These are phyloP conservation scores for Afroboletus lepidellus DNA, from an alignment of 1,284 basidiomycete species.

Conservation along the genomic window DNA sequence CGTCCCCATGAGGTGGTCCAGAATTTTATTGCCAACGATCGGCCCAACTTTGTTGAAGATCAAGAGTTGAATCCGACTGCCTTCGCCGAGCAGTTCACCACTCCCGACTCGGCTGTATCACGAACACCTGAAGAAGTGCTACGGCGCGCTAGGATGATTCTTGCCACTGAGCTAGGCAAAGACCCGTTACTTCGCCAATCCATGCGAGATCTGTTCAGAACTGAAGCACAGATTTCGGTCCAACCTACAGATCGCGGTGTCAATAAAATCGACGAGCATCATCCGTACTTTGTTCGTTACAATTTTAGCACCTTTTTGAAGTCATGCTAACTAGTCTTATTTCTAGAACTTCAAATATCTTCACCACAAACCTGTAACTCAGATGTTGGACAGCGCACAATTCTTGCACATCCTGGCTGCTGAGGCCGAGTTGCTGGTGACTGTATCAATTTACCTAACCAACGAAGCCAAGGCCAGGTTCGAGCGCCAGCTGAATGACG, in stretches of 20 bases:
- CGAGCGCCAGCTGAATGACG: conserved; percentile 73
- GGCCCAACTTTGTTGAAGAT: conserved; percentile 75
- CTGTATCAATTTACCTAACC: conserved; percentile 71
- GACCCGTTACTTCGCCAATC: conserved; percentile 87
- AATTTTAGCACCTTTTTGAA: not conserved
- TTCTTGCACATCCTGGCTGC: conserved; percentile 92
- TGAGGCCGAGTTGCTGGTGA: conserved; percentile 86
- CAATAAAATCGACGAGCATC: conserved; percentile 85
- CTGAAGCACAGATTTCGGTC: conserved; percentile 78
- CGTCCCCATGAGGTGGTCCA: conserved; percentile 75
- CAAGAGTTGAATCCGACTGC: conserved; percentile 69
- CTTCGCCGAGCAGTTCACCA: conserved; percentile 78
- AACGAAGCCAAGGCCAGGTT: conserved; percentile 62
- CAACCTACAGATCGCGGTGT: conserved; percentile 91
- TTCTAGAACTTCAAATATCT: conserved; percentile 94
- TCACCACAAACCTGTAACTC: conserved; percentile 73
- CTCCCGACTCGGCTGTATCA: conserved; percentile 57
- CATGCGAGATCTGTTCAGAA: conserved; percentile 77
- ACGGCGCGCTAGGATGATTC: conserved; percentile 77
- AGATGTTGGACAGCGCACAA: conserved; percentile 73
- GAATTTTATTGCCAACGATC: conserved; percentile 65
- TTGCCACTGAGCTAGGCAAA: conserved; percentile 89
- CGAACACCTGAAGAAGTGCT: conserved; percentile 65
- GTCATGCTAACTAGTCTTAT: conserved; percentile 6
- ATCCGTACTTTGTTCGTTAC: conserved; percentile 81